Percentiles rank a stretch among this genome's conserved stretches.
Conservation (phyloP, 345 rosid species). For the Laguncularia racemosa region DNA sequence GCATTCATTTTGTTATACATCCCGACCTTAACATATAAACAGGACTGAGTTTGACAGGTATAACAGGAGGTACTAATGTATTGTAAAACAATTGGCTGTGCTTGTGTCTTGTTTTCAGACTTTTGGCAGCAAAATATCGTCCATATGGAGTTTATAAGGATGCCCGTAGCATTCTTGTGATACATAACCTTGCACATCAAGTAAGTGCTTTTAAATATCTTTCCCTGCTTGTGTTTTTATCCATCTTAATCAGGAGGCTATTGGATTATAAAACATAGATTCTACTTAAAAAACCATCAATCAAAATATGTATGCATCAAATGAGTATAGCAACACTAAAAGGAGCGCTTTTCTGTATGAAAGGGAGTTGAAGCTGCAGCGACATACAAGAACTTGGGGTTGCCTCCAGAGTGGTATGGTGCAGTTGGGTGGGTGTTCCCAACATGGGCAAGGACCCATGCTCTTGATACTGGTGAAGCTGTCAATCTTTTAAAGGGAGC, state of each 20-base stretch:
- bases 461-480: conserved; percentile 98
- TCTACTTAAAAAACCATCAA: not conserved
- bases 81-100: not conserved
- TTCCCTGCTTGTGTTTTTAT: not conserved
- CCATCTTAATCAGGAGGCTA: not conserved
- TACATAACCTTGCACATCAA: conserved; percentile 97
- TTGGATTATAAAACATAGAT: not conserved
- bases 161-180: conserved; percentile 71
- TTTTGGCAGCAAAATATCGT: conserved; percentile 83
- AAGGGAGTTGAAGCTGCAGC: conserved; percentile 96
- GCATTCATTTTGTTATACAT: too few relatives aligned
- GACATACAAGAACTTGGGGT: conserved; percentile 60
- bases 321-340: conserved; percentile 2
- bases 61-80: too few relatives aligned
- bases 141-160: conserved; percentile 84
- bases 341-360: conserved; percentile 7
- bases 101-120: conserved; percentile 32
- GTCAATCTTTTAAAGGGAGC: conserved; percentile 97
- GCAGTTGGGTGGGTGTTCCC: conserved; percentile 96
- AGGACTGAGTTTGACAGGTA: too few relatives aligned
- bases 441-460: conserved; percentile 95
- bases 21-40: too few relatives aligned
- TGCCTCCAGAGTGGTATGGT: conserved; percentile 85
- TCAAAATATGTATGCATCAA: conserved; percentile 1
- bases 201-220: conserved; percentile 20